Base-by-base conservation (phyloP, 768 basidiomycete genomes). In the Tricholoma flavovirens region DNA sequence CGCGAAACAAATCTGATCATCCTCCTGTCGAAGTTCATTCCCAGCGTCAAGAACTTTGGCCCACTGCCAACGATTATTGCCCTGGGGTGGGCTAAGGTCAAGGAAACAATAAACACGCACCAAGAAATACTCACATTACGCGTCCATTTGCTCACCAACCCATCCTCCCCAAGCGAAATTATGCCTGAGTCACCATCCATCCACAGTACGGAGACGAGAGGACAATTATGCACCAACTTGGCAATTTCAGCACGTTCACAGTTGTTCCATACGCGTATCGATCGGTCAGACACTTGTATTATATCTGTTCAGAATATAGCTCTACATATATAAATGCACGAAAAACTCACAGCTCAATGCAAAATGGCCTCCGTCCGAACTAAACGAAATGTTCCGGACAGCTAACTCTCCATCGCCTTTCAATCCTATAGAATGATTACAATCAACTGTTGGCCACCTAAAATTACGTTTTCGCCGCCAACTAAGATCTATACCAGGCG, bases 201-300 rank as follows among this genome's bases (percentile, higher is more conserved):
- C 87, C 87, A 88, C 48, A 75, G 75, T 6, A 82, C 72, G 8
- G 75, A 73, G 24, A 79, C 67, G 8, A 83, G 69, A 2, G 70
- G 69, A 46, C 80, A 69, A 62, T 77, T 79, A 60, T 85, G 83
- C 19, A 75, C 67, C 49, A 88, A 69, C 46, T 79, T 74, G 9
- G 83, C 83, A 49, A 83, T 71, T 69, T 88, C 87, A 38, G 66
- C 66, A 12, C 68, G 70, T 29, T 62, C 71, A 30, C 64, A 53
- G 58, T 75, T 84, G 59, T 76, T 77, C 83, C 83, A 86, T 64
- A 88, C 79, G 45, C 87, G 83, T 49, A 87, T 71, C 19, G 83
- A 81, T 30, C 71, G 74, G 68, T 88, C 85, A 38, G 73, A 30
- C 67, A 62, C 83, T 84, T 85, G 57, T 10, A 54, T 59, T 26